Evolutionary conservation across 2,329 filamentous ascomycete species (phyloP), one percentile per base, ranked within the genome.

Genomic region (Phialocephala sp.): DNA sequence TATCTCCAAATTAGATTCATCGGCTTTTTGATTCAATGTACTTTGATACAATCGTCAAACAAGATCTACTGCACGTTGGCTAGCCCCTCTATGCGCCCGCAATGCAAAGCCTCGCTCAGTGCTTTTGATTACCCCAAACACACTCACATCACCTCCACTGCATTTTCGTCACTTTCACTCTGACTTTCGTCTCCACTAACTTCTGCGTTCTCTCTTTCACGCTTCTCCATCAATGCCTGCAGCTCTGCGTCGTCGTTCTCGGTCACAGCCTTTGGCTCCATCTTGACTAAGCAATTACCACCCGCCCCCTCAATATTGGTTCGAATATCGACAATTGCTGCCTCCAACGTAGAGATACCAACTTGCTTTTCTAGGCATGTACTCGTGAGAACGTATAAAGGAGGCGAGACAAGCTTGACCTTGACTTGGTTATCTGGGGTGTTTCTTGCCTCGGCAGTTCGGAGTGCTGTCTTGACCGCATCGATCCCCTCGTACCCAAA

Each of bases 261-360:
- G 1, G 95, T 99, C 68, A 99, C 95, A 4, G 96, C 95, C 89
- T 98, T 98, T 72, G 95, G 95, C 75, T 95, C 94, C 95, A 99
- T 99, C 88, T 96, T 97, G 74, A 97, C 91, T 52, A 90, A 86
- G 76, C 94, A 91, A 76, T 88, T 89, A 68, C 95, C 95, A 62
- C 91, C 91, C 0, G 91, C 87, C 55, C 80, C 84, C 77, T 89
- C 87, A 77, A 99, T 99, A 79, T 86, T 93, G 76, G 83, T 86
- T 74, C 91, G 87, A 74, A 99, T 94, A 74, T 94, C 92, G 75
- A 91, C 85, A 73, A 99, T 99, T 20, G 95, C 93, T 76, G 93
- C 90, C 79, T 97, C 92, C 72, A 99, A 83, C 69, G 90, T 87
- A 68, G 88, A 83, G 75, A 99, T 97, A 66, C 95, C 95, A 60